Conservation (phyloP, 1,284 basidiomycete genomes). For the Trichosporon sp. region DNA sequence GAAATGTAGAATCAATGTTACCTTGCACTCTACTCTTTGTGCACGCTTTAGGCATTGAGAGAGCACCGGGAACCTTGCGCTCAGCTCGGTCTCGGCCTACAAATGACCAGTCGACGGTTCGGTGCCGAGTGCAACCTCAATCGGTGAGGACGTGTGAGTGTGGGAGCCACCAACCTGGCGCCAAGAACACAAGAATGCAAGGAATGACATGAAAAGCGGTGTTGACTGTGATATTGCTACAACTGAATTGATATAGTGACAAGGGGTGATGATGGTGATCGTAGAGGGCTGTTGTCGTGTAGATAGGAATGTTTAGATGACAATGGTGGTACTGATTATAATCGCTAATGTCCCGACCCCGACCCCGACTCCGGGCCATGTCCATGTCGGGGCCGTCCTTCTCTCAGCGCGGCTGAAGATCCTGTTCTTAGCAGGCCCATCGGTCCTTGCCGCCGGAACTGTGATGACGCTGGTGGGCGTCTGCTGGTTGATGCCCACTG, state of each 20-base stretch:
- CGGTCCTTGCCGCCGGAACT: background rate
- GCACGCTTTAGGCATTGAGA: too few species aligned
- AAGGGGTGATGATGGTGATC: background rate
- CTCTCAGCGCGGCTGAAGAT: background rate
- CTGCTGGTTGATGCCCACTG: constrained; percentile 3
- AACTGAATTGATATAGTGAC: background rate
- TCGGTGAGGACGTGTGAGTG: too few species aligned
- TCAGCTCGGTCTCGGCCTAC: too few species aligned
- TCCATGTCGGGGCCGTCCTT: too few species aligned
- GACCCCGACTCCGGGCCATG: too few species aligned
- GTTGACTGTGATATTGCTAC: background rate
- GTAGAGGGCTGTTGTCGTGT: background rate
- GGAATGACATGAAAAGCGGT: background rate
- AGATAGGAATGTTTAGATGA: too few species aligned
- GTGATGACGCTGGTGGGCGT: constrained; percentile 1
- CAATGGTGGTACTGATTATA: background rate
- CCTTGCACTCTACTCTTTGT: background rate
- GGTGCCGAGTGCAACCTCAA: too few species aligned
- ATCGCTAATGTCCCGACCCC: background rate
- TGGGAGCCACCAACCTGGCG: too few species aligned
- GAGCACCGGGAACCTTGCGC: too few species aligned
- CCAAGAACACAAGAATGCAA: background rate
- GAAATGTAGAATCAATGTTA: constrained; percentile 2
- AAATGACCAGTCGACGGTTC: too few species aligned
- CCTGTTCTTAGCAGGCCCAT: constrained; percentile 3